Evolutionary conservation across 2,329 filamentous ascomycete genomes (phyloP).

Genomic region (Aaosphaeria pasadenensis): DNA sequence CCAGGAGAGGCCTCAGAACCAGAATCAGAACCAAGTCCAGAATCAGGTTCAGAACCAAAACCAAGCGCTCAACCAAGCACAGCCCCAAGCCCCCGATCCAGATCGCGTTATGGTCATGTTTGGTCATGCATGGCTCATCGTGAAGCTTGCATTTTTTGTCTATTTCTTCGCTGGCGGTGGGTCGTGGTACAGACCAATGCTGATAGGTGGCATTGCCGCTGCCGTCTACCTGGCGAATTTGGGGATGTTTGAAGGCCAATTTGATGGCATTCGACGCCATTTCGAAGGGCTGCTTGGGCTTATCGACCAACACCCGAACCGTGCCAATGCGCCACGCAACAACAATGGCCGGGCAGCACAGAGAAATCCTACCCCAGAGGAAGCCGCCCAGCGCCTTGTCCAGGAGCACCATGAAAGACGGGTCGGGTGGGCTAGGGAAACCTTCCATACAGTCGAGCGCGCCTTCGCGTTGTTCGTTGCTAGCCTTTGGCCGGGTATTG

Average conservation of each 20-base stretch:
- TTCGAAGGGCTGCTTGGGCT: slow-evolving; percentile 42
- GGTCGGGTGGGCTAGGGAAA: slow-evolving; percentile 28
- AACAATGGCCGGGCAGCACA: not conserved
- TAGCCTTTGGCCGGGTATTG: slow-evolving; percentile 60
- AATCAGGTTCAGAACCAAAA: slow-evolving; percentile 8
- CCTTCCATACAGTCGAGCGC: slow-evolving; percentile 50
- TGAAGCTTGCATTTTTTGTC: slow-evolving; percentile 57
- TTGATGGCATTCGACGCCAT: slow-evolving; percentile 37
- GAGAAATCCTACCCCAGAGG: slow-evolving; percentile 32
- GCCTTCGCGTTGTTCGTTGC: slow-evolving; percentile 61
- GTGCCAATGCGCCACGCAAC: not conserved
- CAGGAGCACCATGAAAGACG: slow-evolving; percentile 30
- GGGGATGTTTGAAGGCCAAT: slow-evolving; percentile 41
- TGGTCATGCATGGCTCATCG: slow-evolving; percentile 54
- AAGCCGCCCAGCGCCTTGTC: slow-evolving; percentile 41
- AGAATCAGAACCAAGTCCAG: slow-evolving; percentile 8
- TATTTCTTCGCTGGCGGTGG: slow-evolving; percentile 54
- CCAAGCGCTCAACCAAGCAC: slow-evolving; percentile 1
- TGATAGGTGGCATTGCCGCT: slow-evolving; percentile 38
- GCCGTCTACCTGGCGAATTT: slow-evolving; percentile 42
- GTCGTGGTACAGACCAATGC: slow-evolving; percentile 40
- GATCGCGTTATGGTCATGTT: slow-evolving; percentile 25
- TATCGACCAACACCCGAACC: not conserved
- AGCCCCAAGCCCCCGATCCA: slow-evolving; percentile 10
- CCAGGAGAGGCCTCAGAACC: slow-evolving; percentile 7